Evolutionary conservation across 345 rosid species (phyloP), one percentile per base, ranked within the genome.

Genomic region (Anastatica hierochuntica): DNA sequence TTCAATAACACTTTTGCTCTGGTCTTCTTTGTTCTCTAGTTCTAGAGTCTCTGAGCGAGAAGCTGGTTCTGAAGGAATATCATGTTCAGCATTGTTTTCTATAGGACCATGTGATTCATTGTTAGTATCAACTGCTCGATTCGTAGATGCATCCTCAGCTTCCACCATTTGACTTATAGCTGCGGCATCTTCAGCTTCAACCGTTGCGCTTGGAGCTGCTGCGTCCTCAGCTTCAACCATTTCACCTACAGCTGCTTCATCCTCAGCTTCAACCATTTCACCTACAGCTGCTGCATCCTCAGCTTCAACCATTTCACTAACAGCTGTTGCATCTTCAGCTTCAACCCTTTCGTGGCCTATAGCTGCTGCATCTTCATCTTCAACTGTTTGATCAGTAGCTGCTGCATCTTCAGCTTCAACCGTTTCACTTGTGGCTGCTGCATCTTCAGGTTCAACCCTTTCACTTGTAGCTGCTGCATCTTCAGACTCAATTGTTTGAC

Each of bases 91-190:
- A 10, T 33, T 27, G 4, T 52, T 52, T 33, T 20, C 56, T 21
- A 24, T 2, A 39, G 36, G 37, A 45, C 23, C 38, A 31, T 59
- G 49, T 58, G 44, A 14, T 52, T 51, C 23, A 29, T 36, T 14
- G 49, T 45, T 38, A 19, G 56, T 24, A 53, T 59, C 45, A 50
- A 49, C 55, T 10, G 56, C 43, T 44, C 7, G 37, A 30, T 17
- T 59, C 15, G 29, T 45, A 38, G 44, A 42, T 26, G 70, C 70
- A 39, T 50, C 57, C 39, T 54, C 54, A 45, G 54, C 53, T 53
- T 53, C 62, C 30, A n/a, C 13, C 5, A 16, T 62, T 52, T 35
- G 45, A 24, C 11, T 45, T 17, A 9, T 44, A 17, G 19, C 33
- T 35, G 49, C 10, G 6, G 23, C 45, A 38, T 53, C 58, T 23